These are phyloP conservation scores for Articulospora tetracladia DNA, from an alignment of 495 filamentous ascomycete genomes.

Conservation along the genomic window DNA sequence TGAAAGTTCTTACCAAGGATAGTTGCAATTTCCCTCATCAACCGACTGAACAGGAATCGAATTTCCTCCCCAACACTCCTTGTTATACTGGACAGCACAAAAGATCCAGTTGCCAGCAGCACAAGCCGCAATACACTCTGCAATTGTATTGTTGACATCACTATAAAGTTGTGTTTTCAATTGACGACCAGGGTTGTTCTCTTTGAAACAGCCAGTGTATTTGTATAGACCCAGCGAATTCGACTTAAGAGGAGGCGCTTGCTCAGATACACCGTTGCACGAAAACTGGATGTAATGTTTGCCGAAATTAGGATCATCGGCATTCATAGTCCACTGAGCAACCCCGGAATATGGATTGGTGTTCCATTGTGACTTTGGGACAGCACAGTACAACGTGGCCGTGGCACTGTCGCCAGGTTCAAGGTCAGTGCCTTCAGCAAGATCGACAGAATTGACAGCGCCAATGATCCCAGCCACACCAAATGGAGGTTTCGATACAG, in stretches of 20 bases:
- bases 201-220: constrained; percentile 38
- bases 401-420: constrained; percentile 35
- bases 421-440: constrained; percentile 46
- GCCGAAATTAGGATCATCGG: constrained; percentile 37
- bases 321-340: constrained; percentile 42
- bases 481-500: constrained; percentile 46
- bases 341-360: constrained; percentile 33
- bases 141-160: constrained; percentile 30
- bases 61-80: constrained; percentile 43
- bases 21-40: constrained; percentile 32
- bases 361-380: constrained; percentile 43
- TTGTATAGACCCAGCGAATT: constrained; percentile 32
- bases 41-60: constrained; percentile 24
- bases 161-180: constrained; percentile 32
- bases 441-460: constrained; percentile 39
- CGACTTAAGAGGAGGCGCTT: constrained; percentile 32
- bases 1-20: constrained; percentile 23
- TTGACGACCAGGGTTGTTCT: constrained; percentile 37
- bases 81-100: constrained; percentile 46
- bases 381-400: constrained; percentile 40
- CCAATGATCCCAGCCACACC: constrained; percentile 34
- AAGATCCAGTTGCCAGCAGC: constrained; percentile 34
- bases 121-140: constrained; percentile 37
- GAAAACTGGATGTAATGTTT: constrained; percentile 35
- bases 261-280: constrained; percentile 35